These are phyloP conservation scores for Pseudogymnoascus sp. DNA, from an alignment of 2,329 filamentous ascomycete species.

Conservation along the genomic window DNA sequence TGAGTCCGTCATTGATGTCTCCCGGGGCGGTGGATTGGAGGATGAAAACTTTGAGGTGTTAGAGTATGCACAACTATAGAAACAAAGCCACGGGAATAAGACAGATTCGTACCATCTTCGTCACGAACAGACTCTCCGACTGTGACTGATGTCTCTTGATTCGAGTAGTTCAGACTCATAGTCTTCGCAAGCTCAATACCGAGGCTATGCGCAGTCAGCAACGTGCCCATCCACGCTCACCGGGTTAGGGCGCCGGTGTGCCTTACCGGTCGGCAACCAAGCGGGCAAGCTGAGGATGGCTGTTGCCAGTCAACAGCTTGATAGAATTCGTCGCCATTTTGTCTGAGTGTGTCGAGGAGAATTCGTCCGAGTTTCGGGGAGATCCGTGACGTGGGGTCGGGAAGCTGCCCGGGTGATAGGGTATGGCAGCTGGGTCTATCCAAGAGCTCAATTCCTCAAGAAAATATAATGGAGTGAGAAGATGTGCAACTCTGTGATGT, in stretches of 20 bases:
- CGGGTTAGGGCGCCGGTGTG: slow-evolving; percentile 13
- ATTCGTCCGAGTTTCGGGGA: slow-evolving; percentile 1
- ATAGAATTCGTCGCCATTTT: slow-evolving; percentile 66
- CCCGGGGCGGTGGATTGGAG: slow-evolving; percentile 90
- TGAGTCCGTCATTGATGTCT: slow-evolving; percentile 95
- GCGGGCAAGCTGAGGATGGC: slow-evolving; percentile 65
- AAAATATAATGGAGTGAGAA: background rate
- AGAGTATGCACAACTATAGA: background rate
- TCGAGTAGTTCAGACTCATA: slow-evolving; percentile 76
- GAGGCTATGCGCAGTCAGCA: slow-evolving; percentile 43
- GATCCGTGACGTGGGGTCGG: slow-evolving; percentile 2
- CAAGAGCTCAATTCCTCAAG: slow-evolving; percentile 4
- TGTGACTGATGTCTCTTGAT: slow-evolving; percentile 82
- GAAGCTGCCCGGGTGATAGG: background rate
- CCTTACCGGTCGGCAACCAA: slow-evolving; percentile 58
- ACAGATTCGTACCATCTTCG: slow-evolving; percentile 63
- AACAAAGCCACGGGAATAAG: slow-evolving; percentile 17
- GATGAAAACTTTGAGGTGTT: slow-evolving; percentile 67
- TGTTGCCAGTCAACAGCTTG: slow-evolving; percentile 69
- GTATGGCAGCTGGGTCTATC: background rate
- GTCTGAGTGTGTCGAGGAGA: background rate
- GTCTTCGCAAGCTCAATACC: slow-evolving; percentile 74
- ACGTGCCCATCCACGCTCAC: background rate
- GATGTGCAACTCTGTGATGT: background rate
- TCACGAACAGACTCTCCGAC: slow-evolving; percentile 95